Percentiles rank a stretch among this genome's conserved stretches.
Evolutionary conservation across 164 flowering plant genomes (phyloP).

Genomic region (Stephania japonica): DNA sequence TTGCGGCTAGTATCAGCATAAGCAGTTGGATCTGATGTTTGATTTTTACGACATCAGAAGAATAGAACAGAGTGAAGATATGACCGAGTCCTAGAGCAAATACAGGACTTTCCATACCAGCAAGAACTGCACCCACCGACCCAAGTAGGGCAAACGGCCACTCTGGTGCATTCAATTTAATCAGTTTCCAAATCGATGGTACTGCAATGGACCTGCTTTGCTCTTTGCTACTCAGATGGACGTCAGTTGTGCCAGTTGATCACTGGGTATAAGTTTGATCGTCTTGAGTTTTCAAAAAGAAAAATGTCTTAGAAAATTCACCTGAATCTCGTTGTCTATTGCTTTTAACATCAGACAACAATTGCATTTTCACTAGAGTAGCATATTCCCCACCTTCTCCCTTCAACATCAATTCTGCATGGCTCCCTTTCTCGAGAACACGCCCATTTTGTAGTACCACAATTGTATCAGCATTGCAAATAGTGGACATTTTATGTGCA

Average conservation of each 20-base stretch:
- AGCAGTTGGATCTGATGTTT: constrained; percentile 37
- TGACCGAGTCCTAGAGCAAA: constrained; percentile 64
- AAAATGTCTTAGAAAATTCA: constrained; percentile 12
- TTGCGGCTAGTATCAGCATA: constrained; percentile 51
- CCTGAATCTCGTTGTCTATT: constrained; percentile 12
- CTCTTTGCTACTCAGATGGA: constrained; percentile 10
- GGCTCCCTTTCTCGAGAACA: constrained; percentile 60
- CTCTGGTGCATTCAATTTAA: constrained; percentile 56
- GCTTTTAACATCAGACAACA: constrained; percentile 14
- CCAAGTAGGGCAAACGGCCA: constrained; percentile 70
- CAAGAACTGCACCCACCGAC: constrained; percentile 59
- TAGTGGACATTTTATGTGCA: constrained; percentile 58
- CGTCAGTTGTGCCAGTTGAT: constrained; percentile 14
- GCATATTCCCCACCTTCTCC: constrained; percentile 52
- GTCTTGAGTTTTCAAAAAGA: constrained; percentile 19
- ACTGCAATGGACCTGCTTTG: constrained; percentile 9
- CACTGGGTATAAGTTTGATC: constrained; percentile 11
- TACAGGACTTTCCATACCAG: constrained; percentile 65
- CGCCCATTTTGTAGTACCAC: constrained; percentile 49
- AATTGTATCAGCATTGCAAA: constrained; percentile 41
- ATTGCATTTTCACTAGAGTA: constrained; percentile 49
- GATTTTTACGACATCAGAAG: constrained; percentile 30
- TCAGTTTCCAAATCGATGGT: constrained; percentile 45
- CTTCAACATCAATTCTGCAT: constrained; percentile 40
- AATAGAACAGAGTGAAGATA: constrained; percentile 47